Evolutionary conservation across 2,329 filamentous ascomycete species (phyloP).

Genomic region (Didymella exigua): DNA sequence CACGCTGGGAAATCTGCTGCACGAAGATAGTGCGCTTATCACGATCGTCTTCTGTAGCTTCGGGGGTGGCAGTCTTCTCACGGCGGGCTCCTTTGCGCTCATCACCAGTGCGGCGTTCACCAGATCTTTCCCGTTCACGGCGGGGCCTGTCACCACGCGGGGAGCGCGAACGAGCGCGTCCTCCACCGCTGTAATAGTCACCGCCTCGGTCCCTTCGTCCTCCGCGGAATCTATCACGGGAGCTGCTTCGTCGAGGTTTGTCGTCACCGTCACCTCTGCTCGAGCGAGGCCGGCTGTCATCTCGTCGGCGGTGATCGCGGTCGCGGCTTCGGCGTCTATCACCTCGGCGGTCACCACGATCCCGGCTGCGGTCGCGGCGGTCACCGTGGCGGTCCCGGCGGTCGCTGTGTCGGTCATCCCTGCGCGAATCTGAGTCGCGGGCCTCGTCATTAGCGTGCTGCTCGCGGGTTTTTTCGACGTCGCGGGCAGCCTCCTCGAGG

Average conservation of each 20-base stretch:
- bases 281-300: constrained; percentile 40
- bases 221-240: constrained; percentile 38
- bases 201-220: constrained; percentile 41
- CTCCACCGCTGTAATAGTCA: constrained; percentile 49
- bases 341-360: constrained; percentile 39
- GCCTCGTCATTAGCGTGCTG: constrained; percentile 25
- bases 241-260: constrained; percentile 35
- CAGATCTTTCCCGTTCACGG: constrained; percentile 61
- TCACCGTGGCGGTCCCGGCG: constrained; percentile 35
- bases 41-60: constrained; percentile 91
- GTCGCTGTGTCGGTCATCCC: constrained; percentile 32
- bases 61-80: constrained; percentile 63
- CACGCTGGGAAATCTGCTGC: constrained; percentile 92
- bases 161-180: constrained; percentile 46
- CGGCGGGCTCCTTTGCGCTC: constrained; percentile 48
- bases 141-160: constrained; percentile 52
- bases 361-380: constrained; percentile 39
- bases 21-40: constrained; percentile 98
- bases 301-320: constrained; percentile 36
- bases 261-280: constrained; percentile 48
- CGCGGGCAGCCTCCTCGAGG: constrained; percentile 65
- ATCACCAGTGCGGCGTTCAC: constrained; percentile 50
- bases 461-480: constrained; percentile 28
- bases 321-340: constrained; percentile 43
- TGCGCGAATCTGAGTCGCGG: constrained; percentile 39